Evolutionary conservation across 352 stramenopile species (phyloP).

Genomic region (Pythium rhizo-oryzae): DNA sequence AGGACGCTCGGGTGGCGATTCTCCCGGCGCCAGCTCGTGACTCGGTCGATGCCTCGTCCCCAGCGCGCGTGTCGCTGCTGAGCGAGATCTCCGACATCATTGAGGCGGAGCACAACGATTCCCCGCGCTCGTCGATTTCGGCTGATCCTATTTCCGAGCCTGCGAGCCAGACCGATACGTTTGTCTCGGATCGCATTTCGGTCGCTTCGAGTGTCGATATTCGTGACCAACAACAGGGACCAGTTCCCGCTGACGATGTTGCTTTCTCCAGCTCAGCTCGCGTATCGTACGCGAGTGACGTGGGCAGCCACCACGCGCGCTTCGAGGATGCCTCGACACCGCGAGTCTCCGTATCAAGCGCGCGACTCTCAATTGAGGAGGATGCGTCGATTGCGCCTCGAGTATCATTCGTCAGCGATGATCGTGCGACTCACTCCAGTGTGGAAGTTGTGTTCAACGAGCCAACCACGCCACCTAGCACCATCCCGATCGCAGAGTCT

Average conservation of each 20-base stretch:
- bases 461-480: not conserved
- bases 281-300: constrained; percentile 12
- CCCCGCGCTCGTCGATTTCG: constrained; percentile 17
- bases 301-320: not conserved
- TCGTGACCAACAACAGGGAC: not conserved
- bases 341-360: constrained; percentile 4
- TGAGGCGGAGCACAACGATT: not conserved
- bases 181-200: constrained; percentile 18
- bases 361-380: constrained; percentile 11
- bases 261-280: not conserved
- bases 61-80: constrained; percentile 4
- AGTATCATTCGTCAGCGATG: constrained; percentile 10
- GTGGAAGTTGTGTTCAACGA: not conserved
- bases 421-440: not conserved
- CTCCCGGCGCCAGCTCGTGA: constrained; percentile 4
- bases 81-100: constrained; percentile 22
- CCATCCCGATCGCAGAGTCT: not conserved
- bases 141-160: constrained; percentile 1
- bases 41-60: constrained; percentile 4
- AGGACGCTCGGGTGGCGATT: constrained; percentile 9
- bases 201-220: constrained; percentile 5
- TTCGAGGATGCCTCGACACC: constrained; percentile 3
- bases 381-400: constrained; percentile 8
- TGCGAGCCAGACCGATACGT: constrained; percentile 10
- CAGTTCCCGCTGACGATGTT: not conserved